These are phyloP conservation scores for Nakazawaea wyomingensis DNA, from an alignment of 805 yeast genomes.

Conservation along the genomic window DNA sequence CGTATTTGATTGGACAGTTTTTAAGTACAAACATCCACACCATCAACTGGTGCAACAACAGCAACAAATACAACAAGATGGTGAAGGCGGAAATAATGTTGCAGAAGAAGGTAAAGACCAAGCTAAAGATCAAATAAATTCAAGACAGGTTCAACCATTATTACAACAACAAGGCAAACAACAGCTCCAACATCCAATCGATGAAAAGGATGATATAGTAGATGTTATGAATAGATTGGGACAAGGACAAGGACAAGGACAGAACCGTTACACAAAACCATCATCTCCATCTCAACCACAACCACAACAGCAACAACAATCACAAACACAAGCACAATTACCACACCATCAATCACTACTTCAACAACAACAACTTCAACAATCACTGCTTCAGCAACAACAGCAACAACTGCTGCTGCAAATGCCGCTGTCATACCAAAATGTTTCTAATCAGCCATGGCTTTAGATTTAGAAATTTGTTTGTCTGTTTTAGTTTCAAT, in stretches of 20 bases:
- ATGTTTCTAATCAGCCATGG: slow-evolving; percentile 11
- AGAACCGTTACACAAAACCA: slow-evolving; percentile 10
- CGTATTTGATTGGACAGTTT: slow-evolving; percentile 94
- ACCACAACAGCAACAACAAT: slow-evolving; percentile 13
- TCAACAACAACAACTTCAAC: background rate
- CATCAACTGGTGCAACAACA: slow-evolving; percentile 40
- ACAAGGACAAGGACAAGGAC: slow-evolving; percentile 13
- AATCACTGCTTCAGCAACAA: slow-evolving; percentile 11
- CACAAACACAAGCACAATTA: too few species aligned
- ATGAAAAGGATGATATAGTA: slow-evolving; percentile 18
- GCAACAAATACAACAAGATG: slow-evolving; percentile 16
- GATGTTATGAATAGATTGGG: slow-evolving; percentile 15
- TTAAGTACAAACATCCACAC: slow-evolving; percentile 62
- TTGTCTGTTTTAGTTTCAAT: background rate
- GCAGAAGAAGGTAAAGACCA: background rate
- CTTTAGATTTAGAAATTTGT: slow-evolving; percentile 1
- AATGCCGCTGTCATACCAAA: slow-evolving; percentile 4
- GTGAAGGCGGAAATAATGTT: slow-evolving; percentile 12
- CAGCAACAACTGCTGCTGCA: slow-evolving; percentile 14
- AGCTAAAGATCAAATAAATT: slow-evolving; percentile 1
- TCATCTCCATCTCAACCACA: slow-evolving; percentile 8
- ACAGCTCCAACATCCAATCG: slow-evolving; percentile 23
- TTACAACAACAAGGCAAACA: slow-evolving; percentile 20
- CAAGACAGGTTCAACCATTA: slow-evolving; percentile 15
- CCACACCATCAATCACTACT: slow-evolving; percentile 9